Conservation (phyloP, 495 filamentous ascomycete genomes). For the Jackrogersella minutella region DNA sequence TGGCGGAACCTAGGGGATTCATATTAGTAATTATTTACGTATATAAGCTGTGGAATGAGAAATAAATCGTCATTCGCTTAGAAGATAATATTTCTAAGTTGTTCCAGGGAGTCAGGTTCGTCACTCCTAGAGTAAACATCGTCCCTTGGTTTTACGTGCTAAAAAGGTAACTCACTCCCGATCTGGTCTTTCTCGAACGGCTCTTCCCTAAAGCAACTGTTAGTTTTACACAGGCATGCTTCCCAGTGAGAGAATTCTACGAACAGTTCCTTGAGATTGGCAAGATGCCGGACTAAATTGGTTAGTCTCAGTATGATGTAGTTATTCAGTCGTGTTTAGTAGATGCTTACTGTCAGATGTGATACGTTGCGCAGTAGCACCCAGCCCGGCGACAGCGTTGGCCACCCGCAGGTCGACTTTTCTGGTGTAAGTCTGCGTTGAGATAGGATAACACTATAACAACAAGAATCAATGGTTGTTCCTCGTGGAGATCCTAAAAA, state of each 20-base stretch:
- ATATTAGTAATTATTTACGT: not conserved
- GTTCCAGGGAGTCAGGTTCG: not conserved
- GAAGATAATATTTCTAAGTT: not conserved
- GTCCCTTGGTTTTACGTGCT: not conserved
- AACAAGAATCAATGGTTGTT: not conserved
- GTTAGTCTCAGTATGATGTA: slow-evolving; percentile 47
- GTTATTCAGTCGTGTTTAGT: not conserved
- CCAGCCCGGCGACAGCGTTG: slow-evolving; percentile 83
- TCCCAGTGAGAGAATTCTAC: not conserved
- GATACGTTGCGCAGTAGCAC: slow-evolving; percentile 80
- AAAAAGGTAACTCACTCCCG: slow-evolving; percentile 45
- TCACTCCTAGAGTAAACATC: not conserved
- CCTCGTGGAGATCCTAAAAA: not conserved
- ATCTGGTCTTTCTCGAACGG: slow-evolving; percentile 87
- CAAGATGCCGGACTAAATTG: slow-evolving; percentile 70
- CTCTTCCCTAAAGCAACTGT: slow-evolving; percentile 71
- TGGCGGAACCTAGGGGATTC: slow-evolving; percentile 41
- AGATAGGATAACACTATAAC: slow-evolving; percentile 58
- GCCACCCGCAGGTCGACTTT: slow-evolving; percentile 85
- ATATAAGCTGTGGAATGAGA: not conserved
- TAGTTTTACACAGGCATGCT: not conserved
- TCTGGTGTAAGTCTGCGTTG: slow-evolving; percentile 62
- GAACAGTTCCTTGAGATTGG: slow-evolving; percentile 54
- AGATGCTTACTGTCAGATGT: slow-evolving; percentile 33
- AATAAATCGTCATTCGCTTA: not conserved